Evolutionary conservation across 768 basidiomycete genomes (phyloP).

Genomic region (Suillus ampliporus): DNA sequence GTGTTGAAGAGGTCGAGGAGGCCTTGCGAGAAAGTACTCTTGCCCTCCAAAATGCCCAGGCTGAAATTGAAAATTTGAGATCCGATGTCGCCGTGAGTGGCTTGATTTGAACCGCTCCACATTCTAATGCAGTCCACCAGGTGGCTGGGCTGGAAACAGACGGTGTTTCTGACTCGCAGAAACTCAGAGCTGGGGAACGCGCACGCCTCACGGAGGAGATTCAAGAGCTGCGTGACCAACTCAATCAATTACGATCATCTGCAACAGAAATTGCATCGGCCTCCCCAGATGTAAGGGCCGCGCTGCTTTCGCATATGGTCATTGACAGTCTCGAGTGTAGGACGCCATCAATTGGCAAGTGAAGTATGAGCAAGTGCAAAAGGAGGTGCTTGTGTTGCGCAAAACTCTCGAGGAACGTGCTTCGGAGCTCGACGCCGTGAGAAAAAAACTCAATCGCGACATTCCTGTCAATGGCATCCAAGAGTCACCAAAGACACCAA

Average conservation of each 20-base stretch:
- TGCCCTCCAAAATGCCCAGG: slow-evolving; percentile 87
- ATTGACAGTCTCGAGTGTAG: slow-evolving; percentile 16
- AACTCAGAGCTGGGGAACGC: slow-evolving; percentile 56
- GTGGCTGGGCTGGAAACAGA: slow-evolving; percentile 55
- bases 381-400: slow-evolving; percentile 38
- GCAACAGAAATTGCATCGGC: slow-evolving; percentile 24
- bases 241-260: slow-evolving; percentile 45
- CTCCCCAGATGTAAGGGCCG: slow-evolving; percentile 16
- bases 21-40: slow-evolving; percentile 86
- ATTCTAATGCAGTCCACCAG: slow-evolving; percentile 15
- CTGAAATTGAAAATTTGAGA: slow-evolving; percentile 84
- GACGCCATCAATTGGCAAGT: slow-evolving; percentile 31
- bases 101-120: background rate
- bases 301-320: too few relatives aligned
- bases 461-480: slow-evolving; percentile 47
- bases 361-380: slow-evolving; percentile 37
- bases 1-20: slow-evolving; percentile 87
- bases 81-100: slow-evolving; percentile 74
- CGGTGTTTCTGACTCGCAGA: slow-evolving; percentile 48
- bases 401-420: slow-evolving; percentile 44
- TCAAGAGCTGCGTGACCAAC: slow-evolving; percentile 51
- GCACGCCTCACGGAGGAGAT: slow-evolving; percentile 61
- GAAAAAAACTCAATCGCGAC: slow-evolving; percentile 68
- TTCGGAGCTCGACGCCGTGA: slow-evolving; percentile 58
- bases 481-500: slow-evolving; percentile 37